phyloP scores from a whole-genome alignment of 148 eudicot genomes.

The Rhododendron vialii region DNA sequence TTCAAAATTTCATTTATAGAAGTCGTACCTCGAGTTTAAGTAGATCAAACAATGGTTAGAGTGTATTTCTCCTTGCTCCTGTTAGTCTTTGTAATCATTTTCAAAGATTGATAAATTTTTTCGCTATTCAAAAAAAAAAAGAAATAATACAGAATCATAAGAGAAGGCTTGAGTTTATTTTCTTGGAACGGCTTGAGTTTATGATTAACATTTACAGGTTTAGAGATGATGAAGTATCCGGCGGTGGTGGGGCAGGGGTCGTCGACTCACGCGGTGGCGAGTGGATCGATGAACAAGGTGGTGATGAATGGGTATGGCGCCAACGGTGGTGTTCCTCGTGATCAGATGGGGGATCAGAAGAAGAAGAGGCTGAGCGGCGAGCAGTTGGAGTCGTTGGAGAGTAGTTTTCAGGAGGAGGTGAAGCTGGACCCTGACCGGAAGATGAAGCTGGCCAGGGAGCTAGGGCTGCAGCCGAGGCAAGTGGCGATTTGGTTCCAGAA shows the following conservation, averaged over 20 bases:
- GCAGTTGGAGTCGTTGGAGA: slow-evolving; percentile 66
- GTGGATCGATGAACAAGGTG: slow-evolving; percentile 13
- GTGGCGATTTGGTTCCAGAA: slow-evolving; percentile 87
- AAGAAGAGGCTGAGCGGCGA: slow-evolving; percentile 51
- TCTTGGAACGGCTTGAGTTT: background rate
- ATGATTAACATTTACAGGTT: slow-evolving; percentile 5
- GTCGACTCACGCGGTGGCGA: background rate
- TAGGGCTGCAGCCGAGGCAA: slow-evolving; percentile 63
- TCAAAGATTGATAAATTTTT: too few relatives aligned
- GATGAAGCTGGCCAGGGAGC: slow-evolving; percentile 64
- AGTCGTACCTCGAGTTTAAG: background rate
- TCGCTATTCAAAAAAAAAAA: too few relatives aligned
- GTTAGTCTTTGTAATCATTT: too few relatives aligned
- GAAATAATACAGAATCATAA: background rate
- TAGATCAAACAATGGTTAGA: too few relatives aligned
- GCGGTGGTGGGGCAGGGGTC: slow-evolving; percentile 19
- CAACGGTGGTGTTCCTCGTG: slow-evolving; percentile 6
- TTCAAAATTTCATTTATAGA: too few relatives aligned
- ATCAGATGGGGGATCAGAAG: slow-evolving; percentile 24
- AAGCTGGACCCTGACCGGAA: slow-evolving; percentile 75
- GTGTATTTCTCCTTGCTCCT: too few relatives aligned
- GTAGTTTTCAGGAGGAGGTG: slow-evolving; percentile 65
- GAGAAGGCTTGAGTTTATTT: background rate
- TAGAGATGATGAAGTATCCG: slow-evolving; percentile 31
- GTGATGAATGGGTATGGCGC: slow-evolving; percentile 7